Base-by-base conservation (phyloP, 345 rosid species). In the Eucalyptus brandiana region DNA sequence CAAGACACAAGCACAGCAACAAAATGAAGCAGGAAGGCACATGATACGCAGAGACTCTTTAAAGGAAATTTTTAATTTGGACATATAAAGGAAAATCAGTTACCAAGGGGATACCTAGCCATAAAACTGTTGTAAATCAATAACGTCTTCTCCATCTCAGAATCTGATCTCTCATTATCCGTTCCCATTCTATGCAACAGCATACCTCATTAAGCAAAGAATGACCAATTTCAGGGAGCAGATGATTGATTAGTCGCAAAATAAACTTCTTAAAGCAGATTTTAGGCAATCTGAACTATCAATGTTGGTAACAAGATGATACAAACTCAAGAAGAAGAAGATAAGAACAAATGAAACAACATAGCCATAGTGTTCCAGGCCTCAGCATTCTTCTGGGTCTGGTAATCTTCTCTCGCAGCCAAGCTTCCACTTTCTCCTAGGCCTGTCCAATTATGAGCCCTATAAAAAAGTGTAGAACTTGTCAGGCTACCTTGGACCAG, bases 81-180 rank as follows among this genome's bases (percentile, higher is more conserved):
- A 83, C 42, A 89, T 85, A 86, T 34, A 44, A 14, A 50, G 28
- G 26, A 56, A 45, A 12, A 40, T 80, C 37, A n/a, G 48, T 45
- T 16, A 7, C 47, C 45, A 24, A 47, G 26, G 76, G 80, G 80
- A 87, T 93, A 96, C 97, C 93, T 89, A 0, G 95, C 90, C 92
- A 93, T 88, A 89, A 95, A 95, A 15, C 94, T 92, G 91, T 92
- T 94, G 54, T 93, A 92, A 92, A 93, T 92, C 50, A 90, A 90
- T 49, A 30, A 89, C 76, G 87, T 51, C 87, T 81, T 92, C 69
- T 92, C 91, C 90, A 76, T n/a, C 89, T 91, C 91, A 53, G 51
- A 83, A 89, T 86, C 89, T 12, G 87, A 40, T 69, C 91, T 92
- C 86, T 60, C 89, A 56, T 91, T 91, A 14, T 89, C 60, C 40